Base-by-base conservation (phyloP, 768 basidiomycete species). In the Boletus pseudo-olivaceus region DNA sequence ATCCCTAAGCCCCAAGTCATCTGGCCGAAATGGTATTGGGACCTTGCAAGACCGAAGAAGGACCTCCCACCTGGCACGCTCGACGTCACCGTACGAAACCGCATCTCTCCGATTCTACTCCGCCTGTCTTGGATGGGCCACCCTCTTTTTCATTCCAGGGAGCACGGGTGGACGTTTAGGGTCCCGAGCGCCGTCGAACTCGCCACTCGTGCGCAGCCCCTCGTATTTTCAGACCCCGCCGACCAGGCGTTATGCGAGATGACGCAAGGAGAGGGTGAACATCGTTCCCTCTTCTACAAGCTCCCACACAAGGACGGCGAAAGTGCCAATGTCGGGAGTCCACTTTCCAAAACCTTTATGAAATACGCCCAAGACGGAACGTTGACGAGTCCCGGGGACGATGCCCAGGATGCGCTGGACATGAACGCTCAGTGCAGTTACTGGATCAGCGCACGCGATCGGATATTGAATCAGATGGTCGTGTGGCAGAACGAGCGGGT, bases 21-120 rank as follows among this genome's bases (percentile, higher is more conserved):
- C n/a, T 98, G 95, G 93, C 96, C 95, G 1, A 90, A 91, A 67
- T 98, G 97, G 97, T 99, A 91, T 66, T 93, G 88, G 90, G 94
- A 98, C 26, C 81, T 92, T 4, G 76, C 87, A 3, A 84, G 78
- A 62, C 90, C 87, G 4, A 87, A 81, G 72, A 86, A 85, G 66
- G 84, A 76, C 53, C 64, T 76, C 52, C 75, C 80, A 6, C 84
- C 84, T 1, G 93, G 87, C 20, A 81, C 84, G 2, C 78, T 97
- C 29, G 93, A 98, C 64, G 74, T 98, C 58, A 93, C 93, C 7
- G 82, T 88, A 27, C 84, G 91, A 51, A 93, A 83, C 59, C 84
- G 88, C 27, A 77, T 92, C 40, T 83, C 94, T 0, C 93, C 95
- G 0, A 75, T 97, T 11, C 82, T 98, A 2, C 78, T 99, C 9